Evolutionary conservation across 1,284 basidiomycete genomes (phyloP), one percentile per base, ranked within the genome.

Genomic region (Sphaerobolus stellatus): DNA sequence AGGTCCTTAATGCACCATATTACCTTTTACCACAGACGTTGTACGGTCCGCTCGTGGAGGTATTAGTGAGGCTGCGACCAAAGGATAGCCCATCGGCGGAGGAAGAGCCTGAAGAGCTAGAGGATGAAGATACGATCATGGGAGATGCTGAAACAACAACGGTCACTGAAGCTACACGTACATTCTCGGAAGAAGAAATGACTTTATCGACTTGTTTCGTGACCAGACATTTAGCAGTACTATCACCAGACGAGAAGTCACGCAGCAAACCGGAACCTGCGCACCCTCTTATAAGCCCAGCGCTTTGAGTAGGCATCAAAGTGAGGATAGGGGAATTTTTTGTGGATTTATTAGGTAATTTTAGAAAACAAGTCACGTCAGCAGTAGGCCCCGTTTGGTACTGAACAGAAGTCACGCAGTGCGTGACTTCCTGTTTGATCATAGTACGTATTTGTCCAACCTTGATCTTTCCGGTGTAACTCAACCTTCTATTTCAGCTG

Each of bases 21-120:
- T 89, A 94, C 71, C 79, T 92, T 47, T 78, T 92, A 62, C 92
- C 93, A 14, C 80, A 86, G 48, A 74, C 78, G 48, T 69, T 96
- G 40, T 95, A 91, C 66, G 85, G 90, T 31, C 73, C 85, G 16
- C 74, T 94, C 61, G 79, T 95, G 64, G 76, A 79, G 44, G 75
- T 79, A 47, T 82, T 92, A 64, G 72, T 95, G 58, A 77, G 75
- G 48, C 61, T 51, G 8, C 64, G 68, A 9, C 41, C 54, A 2
- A 61, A 61, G 7, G 49, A 47, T n/a, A n/a, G n/a, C n/a, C n/a
- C n/a, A 11, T 48, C 41, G 18, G 28, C 25, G 2, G 34, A 64
- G 14, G 64, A 64, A 13, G 59, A 63, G 30, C 56, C 62, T 4
- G 65, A 54, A 14, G 63, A 66, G 36, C 25, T 11, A 6, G 13